phyloP scores from a whole-genome alignment of 257 asterid species.

The Voacanga thouarsii region DNA sequence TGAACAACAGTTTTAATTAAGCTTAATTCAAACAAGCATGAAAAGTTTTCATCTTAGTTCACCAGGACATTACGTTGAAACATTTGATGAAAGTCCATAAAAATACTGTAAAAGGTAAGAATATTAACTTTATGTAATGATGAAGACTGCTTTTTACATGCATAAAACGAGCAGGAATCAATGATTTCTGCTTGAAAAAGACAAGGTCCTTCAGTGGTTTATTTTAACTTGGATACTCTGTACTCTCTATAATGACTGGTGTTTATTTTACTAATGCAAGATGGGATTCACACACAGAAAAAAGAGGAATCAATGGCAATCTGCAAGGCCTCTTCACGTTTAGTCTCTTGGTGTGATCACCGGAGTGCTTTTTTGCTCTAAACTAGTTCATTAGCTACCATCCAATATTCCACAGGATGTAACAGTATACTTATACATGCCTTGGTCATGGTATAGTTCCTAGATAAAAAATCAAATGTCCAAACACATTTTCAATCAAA shows the following conservation, averaged over 20 bases:
- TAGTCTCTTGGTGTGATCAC: background rate
- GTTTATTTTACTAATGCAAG: background rate
- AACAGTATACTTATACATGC: background rate
- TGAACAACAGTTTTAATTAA: no score
- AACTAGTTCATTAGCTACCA: background rate
- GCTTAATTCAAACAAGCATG: no score
- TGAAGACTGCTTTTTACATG: no score
- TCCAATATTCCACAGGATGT: background rate
- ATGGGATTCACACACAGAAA: background rate
- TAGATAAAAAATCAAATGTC: background rate
- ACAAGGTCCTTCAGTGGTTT: background rate
- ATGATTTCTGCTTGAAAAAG: background rate
- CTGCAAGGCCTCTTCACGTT: background rate
- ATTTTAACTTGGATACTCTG: background rate
- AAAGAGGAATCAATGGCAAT: background rate
- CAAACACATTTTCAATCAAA: no score
- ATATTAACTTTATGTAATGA: no score
- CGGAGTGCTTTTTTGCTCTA: background rate
- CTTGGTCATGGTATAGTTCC: background rate
- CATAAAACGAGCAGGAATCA: no score
- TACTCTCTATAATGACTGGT: background rate
- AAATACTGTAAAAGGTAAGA: no score
- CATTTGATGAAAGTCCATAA: no score
- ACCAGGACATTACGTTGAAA: no score
- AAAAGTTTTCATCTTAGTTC: no score